These are phyloP conservation scores for Blastocystis sp. DNA, from an alignment of 352 stramenopile species.

Conservation along the genomic window DNA sequence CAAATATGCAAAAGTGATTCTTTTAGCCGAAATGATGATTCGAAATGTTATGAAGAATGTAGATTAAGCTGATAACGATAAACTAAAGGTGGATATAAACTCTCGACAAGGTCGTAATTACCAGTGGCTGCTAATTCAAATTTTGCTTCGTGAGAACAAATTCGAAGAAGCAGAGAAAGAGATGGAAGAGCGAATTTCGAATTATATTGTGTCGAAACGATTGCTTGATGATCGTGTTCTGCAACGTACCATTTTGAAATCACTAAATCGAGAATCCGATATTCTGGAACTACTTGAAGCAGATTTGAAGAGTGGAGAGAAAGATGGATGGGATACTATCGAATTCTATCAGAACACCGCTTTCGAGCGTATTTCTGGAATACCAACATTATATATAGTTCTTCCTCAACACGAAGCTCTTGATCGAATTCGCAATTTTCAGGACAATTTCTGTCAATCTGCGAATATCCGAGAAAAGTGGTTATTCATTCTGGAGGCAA, in stretches of 20 bases:
- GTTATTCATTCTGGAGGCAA: slow-evolving; percentile 14
- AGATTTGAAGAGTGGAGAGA: background rate
- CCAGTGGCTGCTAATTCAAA: slow-evolving; percentile 27
- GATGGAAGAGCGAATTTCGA: slow-evolving; percentile 8
- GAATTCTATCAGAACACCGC: background rate
- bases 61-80: background rate
- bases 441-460: background rate
- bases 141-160: slow-evolving; percentile 27
- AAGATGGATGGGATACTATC: slow-evolving; percentile 45
- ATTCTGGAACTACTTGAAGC: background rate
- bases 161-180: slow-evolving; percentile 29
- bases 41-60: slow-evolving; percentile 5
- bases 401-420: background rate
- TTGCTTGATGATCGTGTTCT: slow-evolving; percentile 48
- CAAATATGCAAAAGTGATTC: slow-evolving; percentile 23
- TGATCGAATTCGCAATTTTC: background rate
- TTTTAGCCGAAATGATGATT: slow-evolving; percentile 30
- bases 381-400: background rate
- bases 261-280: background rate
- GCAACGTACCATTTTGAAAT: background rate
- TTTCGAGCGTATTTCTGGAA: background rate
- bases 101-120: slow-evolving; percentile 26
- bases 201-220: slow-evolving; percentile 9
- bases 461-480: background rate
- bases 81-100: background rate